A percentile compares a stretch with the other conserved stretches of the same genome.
Conservation (phyloP, 2,329 filamentous ascomycete genomes). For the Fusarium anthophilum region DNA sequence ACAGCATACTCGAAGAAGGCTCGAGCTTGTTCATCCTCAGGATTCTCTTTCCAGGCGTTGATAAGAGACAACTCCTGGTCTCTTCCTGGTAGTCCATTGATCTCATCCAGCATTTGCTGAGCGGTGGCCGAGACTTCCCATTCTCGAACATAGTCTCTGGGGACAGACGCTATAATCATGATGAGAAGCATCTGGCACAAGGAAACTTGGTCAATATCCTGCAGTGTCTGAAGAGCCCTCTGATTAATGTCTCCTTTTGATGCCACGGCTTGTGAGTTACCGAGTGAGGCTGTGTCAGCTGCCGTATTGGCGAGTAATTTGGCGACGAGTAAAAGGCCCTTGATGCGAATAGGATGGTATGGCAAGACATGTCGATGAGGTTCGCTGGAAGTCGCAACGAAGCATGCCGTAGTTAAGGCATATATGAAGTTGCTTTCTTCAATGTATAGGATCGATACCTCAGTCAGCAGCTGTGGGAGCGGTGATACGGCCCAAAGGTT, state of each 20-base stretch:
- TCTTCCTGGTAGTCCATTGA: slow-evolving; percentile 57
- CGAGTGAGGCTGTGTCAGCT: slow-evolving; percentile 48
- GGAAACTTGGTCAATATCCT: slow-evolving; percentile 61
- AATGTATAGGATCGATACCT: slow-evolving; percentile 57
- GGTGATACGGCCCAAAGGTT: slow-evolving; percentile 61
- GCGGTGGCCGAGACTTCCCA: slow-evolving; percentile 59
- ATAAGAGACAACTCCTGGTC: slow-evolving; percentile 57
- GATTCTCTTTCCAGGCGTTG: slow-evolving; percentile 54
- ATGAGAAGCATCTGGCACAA: slow-evolving; percentile 63
- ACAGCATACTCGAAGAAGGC: slow-evolving; percentile 62
- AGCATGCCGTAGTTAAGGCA: slow-evolving; percentile 58
- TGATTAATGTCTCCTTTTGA: slow-evolving; percentile 33
- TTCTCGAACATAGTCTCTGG: slow-evolving; percentile 53
- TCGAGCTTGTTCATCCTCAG: slow-evolving; percentile 50
- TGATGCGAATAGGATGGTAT: slow-evolving; percentile 61
- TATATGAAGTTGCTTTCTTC: slow-evolving; percentile 54
- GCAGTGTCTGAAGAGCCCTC: slow-evolving; percentile 46
- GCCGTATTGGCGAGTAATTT: slow-evolving; percentile 63
- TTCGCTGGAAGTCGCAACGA: slow-evolving; percentile 58
- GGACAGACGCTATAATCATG: slow-evolving; percentile 56
- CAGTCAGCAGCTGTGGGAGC: slow-evolving; percentile 55
- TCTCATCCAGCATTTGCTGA: slow-evolving; percentile 58
- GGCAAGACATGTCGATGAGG: slow-evolving; percentile 61
- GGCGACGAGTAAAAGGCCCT: slow-evolving; percentile 60
- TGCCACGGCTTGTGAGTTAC: slow-evolving; percentile 39